Evolutionary conservation across 345 rosid species (phyloP), one percentile per base, ranked within the genome.

Genomic region (Conringia planisiliqua): DNA sequence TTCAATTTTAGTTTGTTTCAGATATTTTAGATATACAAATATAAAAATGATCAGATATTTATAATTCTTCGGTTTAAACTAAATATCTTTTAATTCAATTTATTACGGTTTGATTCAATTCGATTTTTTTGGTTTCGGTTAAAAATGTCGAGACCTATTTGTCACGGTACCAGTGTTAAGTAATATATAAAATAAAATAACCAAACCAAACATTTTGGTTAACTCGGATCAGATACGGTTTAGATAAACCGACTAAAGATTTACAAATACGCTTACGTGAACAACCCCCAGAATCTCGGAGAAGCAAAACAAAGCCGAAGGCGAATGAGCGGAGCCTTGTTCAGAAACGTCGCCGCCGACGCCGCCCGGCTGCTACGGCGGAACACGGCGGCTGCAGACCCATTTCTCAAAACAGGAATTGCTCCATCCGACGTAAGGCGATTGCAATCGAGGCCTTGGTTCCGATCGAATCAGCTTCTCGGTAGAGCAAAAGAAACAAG

Each of bases 401-500:
- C 12, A 0, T 47, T 47, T n/a, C 2, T 1, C 10, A 58, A 46
- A 24, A 32, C 16, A 12, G 14, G 13, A 0, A 0, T 42, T 27
- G 13, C 14, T 40, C 22, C 24, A 2, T 17, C 52, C 12, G n/a
- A 35, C 66, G 18, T 38, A 0, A 27, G 26, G 8, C 38, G 68
- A 63, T 33, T 50, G 8, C 71, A 62, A 27, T 67, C 84, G 0
- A 82, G 86, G 10, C 38, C 38, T 35, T 35, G 10, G 7, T 7
- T 35, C 38, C 38, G 38, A 7, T 7, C 38, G 64, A 78, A 82
- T 11, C 72, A 77, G 48, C 11, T 77, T 71, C 61, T 79, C 6
- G 80, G 78, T 36, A 89, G 68, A 64, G 39, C 66, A 5, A 79
- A 74, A 47, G 80, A 80, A 4, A 77, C 78, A 66, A 86, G 69